These are phyloP conservation scores for Cryphonectria nitschkei DNA, from an alignment of 2,329 filamentous ascomycete species.

Conservation along the genomic window DNA sequence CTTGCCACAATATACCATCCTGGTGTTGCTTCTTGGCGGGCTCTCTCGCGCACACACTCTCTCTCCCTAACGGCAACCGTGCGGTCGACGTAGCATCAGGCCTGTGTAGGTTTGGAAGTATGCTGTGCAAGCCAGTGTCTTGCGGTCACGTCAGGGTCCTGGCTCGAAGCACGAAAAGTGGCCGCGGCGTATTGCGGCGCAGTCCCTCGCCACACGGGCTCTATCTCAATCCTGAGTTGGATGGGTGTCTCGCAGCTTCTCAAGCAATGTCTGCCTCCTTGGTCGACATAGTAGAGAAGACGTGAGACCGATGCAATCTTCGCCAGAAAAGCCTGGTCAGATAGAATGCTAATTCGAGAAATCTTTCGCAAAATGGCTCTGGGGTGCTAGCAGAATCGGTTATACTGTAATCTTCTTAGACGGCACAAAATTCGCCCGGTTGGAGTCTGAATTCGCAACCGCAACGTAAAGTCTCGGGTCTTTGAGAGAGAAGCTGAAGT, in stretches of 20 bases:
- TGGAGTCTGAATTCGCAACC: neutral
- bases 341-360: neutral
- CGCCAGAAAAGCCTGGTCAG: neutral
- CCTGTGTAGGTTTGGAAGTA: neutral
- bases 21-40: constrained; percentile 2
- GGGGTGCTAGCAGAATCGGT: neutral
- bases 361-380: neutral
- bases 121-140: neutral
- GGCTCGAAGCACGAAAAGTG: neutral
- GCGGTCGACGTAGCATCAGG: neutral
- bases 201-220: neutral
- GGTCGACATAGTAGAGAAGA: neutral
- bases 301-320: neutral
- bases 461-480: neutral
- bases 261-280: neutral
- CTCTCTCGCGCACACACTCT: neutral
- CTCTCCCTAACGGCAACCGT: neutral
- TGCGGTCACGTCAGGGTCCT: neutral
- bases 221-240: neutral
- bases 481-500: neutral
- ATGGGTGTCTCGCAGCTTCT: neutral
- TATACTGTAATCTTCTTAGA: neutral
- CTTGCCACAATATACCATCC: constrained; percentile 63
- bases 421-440: neutral
- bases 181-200: neutral